Evolutionary conservation across 495 filamentous ascomycete species (phyloP).

Genomic region (Xylaria intraflava): DNA sequence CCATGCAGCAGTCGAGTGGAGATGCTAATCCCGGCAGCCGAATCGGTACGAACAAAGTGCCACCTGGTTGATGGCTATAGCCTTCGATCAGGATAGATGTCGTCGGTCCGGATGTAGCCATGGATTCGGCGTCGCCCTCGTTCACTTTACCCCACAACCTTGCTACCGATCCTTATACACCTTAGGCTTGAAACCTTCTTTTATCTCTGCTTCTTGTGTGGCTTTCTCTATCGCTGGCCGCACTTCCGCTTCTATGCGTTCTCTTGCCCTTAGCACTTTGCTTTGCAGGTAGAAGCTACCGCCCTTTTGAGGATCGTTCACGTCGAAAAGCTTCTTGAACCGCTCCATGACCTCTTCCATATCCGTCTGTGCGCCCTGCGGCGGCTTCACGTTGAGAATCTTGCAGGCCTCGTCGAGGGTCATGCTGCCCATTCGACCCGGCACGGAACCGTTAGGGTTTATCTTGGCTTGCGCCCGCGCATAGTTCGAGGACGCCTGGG

Average conservation of each 20-base stretch:
- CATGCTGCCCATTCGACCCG: constrained; percentile 57
- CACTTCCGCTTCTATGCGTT: constrained; percentile 83
- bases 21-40: constrained; percentile 25
- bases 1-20: constrained; percentile 46
- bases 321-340: constrained; percentile 92
- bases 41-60: background rate
- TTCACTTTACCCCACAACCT: background rate
- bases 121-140: constrained; percentile 4
- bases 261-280: constrained; percentile 83
- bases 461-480: constrained; percentile 55
- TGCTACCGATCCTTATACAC: constrained; percentile 77
- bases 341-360: constrained; percentile 71
- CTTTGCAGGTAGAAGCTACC: constrained; percentile 98
- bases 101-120: constrained; percentile 6
- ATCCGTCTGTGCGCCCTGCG: constrained; percentile 66
- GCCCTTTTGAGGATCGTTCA: constrained; percentile 89
- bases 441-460: constrained; percentile 36
- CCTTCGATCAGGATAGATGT: background rate
- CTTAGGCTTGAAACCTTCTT: constrained; percentile 90
- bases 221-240: constrained; percentile 46
- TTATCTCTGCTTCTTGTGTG: constrained; percentile 56
- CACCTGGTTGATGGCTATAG: background rate
- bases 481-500: constrained; percentile 77
- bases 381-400: constrained; percentile 92
- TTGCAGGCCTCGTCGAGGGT: constrained; percentile 95